Conservation (phyloP, 2,329 filamentous ascomycete species). For the Teratosphaeria nubilosa region DNA sequence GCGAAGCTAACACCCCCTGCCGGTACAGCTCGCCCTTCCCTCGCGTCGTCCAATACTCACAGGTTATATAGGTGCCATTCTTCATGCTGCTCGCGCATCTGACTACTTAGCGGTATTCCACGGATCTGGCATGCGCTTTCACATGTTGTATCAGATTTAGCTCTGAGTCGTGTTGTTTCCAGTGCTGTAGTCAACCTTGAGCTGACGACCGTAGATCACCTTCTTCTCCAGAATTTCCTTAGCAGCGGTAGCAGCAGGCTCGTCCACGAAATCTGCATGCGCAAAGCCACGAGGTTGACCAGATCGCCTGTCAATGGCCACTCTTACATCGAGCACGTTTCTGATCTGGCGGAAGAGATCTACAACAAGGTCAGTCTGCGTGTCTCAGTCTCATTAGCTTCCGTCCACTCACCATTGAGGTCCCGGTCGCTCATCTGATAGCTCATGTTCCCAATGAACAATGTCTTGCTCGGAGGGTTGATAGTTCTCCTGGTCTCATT, state of each 20-base stretch:
- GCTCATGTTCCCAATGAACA: constrained; percentile 79
- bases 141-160: background rate
- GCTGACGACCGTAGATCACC: constrained; percentile 53
- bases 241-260: constrained; percentile 54
- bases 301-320: constrained; percentile 71
- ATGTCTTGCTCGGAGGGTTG: constrained; percentile 49
- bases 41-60: background rate
- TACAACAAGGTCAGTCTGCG: constrained; percentile 5
- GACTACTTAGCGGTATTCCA: background rate
- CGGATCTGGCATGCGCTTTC: background rate
- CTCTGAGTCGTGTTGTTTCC: background rate
- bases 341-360: constrained; percentile 60
- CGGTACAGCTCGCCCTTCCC: background rate
- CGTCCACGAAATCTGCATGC: constrained; percentile 67
- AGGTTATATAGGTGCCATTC: no score
- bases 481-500: background rate
- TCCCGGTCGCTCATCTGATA: constrained; percentile 79
- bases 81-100: no score
- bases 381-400: background rate
- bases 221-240: constrained; percentile 46
- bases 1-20: background rate
- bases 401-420: constrained; percentile 45
- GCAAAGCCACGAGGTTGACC: constrained; percentile 76
- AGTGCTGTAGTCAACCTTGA: constrained; percentile 56
- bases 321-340: constrained; percentile 64